Evolutionary conservation across 495 filamentous ascomycete species (phyloP).

Genomic region (Annulohypoxylon stygium): DNA sequence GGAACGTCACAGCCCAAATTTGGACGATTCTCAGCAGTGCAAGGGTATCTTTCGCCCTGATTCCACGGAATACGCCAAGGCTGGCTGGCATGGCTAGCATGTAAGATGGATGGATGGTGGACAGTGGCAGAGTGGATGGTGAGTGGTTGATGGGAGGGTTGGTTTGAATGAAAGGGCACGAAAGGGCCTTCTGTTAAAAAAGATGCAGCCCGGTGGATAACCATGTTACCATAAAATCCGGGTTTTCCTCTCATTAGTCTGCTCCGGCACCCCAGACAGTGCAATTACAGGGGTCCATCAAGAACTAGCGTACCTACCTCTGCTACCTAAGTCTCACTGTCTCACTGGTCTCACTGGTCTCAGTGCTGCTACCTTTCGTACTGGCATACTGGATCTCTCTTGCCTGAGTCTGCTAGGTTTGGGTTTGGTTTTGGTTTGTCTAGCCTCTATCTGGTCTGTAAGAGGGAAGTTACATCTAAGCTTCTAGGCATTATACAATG

Average conservation of each 20-base stretch:
- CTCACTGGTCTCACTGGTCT: too few relatives aligned
- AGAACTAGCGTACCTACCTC: background rate
- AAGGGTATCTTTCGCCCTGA: constrained; percentile 30
- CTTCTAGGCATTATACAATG: constrained; percentile 7
- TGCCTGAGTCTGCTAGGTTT: too few relatives aligned
- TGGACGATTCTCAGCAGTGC: constrained; percentile 25
- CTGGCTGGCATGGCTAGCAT: background rate
- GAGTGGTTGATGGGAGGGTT: constrained; percentile 18
- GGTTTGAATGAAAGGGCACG: constrained; percentile 21
- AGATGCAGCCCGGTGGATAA: constrained; percentile 46
- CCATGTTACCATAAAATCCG: constrained; percentile 46
- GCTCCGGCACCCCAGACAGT: constrained; percentile 45
- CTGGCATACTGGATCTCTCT: too few relatives aligned
- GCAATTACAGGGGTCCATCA: constrained; percentile 34
- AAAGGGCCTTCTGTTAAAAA: constrained; percentile 34
- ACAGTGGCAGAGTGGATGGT: constrained; percentile 27
- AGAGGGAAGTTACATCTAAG: constrained; percentile 10
- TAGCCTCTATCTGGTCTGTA: background rate
- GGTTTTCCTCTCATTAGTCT: constrained; percentile 48
- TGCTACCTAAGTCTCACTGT: background rate
- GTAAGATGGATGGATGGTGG: constrained; percentile 36
- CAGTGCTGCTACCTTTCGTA: too few relatives aligned
- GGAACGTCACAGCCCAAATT: constrained; percentile 22
- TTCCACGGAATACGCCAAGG: constrained; percentile 24
- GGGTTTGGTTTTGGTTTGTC: too few relatives aligned